Evolutionary conservation across 257 asterid genomes (phyloP).

Genomic region (Salvia rosmarinus): DNA sequence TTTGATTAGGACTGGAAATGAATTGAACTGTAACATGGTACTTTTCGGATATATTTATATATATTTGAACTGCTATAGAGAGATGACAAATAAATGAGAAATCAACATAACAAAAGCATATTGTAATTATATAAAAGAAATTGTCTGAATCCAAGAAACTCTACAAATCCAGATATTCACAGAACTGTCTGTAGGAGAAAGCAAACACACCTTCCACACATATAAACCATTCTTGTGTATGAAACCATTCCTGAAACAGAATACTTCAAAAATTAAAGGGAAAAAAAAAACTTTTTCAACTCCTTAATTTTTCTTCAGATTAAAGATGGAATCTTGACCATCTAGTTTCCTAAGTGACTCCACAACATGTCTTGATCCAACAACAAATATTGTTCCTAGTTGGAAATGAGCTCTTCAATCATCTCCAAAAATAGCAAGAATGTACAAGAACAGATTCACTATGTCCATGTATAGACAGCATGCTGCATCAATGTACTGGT

Average conservation of each 20-base stretch:
- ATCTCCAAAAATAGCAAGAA: slow-evolving; percentile 44
- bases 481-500: slow-evolving; percentile 63
- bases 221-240: neutral
- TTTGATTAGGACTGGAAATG: neutral
- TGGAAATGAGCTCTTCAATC: neutral
- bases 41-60: neutral
- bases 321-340: neutral
- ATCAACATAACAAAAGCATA: neutral
- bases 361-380: neutral
- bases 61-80: neutral
- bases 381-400: neutral
- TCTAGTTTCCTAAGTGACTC: neutral
- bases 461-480: slow-evolving; percentile 57
- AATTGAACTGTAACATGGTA: neutral
- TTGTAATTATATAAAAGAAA: neutral
- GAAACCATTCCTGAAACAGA: slow-evolving; percentile 22
- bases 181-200: slow-evolving; percentile 6
- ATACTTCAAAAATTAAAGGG: neutral
- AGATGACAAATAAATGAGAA: neutral
- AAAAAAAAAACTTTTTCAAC: slow-evolving; percentile 14
- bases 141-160: neutral
- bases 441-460: slow-evolving; percentile 54
- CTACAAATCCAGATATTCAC: slow-evolving; percentile 14
- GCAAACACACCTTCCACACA: slow-evolving; percentile 20
- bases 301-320: slow-evolving; percentile 6